Evolutionary conservation across 2,329 filamentous ascomycete genomes (phyloP).

Genomic region (Hypoxylon sp.): DNA sequence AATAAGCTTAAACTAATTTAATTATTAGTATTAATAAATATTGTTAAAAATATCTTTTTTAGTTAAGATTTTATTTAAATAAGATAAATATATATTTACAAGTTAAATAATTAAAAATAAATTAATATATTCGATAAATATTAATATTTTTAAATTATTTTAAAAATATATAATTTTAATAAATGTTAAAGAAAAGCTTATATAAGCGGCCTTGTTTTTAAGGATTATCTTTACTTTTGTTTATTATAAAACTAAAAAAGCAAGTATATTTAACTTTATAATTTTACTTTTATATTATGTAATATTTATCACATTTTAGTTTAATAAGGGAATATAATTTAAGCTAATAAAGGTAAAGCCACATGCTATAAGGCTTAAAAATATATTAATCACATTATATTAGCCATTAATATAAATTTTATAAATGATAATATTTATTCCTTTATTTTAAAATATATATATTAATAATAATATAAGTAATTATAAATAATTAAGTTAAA

Average conservation of each 20-base stretch:
- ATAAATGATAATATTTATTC: neutral
- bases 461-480: slow-evolving; percentile 3
- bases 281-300: neutral
- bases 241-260: neutral
- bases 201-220: neutral
- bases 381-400: slow-evolving; percentile 3
- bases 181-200: neutral
- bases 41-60: slow-evolving; percentile 1
- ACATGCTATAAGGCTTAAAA: neutral
- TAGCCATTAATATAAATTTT: neutral
- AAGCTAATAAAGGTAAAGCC: neutral
- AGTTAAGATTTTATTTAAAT: neutral
- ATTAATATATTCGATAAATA: slow-evolving; percentile 2
- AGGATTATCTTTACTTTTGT: slow-evolving; percentile 1
- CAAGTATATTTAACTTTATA: neutral
- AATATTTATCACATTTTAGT: neutral
- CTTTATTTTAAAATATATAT: neutral
- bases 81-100: slow-evolving; percentile 1
- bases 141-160: neutral
- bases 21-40: slow-evolving; percentile 2
- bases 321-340: slow-evolving; percentile 1
- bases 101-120: neutral
- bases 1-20: slow-evolving; percentile 2
- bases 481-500: slow-evolving; percentile 5
- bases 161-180: neutral